phyloP scores from a whole-genome alignment of 2,329 filamentous ascomycete species.

The Shiraia sp. region DNA sequence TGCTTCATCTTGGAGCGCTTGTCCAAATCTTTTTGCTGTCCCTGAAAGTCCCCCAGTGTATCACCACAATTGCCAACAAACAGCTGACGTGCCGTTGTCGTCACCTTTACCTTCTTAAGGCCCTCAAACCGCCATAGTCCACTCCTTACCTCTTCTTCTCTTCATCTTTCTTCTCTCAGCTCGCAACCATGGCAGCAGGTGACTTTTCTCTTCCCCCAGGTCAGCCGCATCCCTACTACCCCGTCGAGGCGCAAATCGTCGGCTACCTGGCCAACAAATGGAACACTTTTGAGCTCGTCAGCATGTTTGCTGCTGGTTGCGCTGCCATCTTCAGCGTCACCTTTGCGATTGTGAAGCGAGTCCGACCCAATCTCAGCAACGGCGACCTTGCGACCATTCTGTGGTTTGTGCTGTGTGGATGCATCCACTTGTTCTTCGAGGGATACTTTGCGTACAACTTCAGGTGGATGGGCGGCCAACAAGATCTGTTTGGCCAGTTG shows the following conservation, averaged over 20 bases:
- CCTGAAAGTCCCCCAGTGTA: no score
- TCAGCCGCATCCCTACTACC: slow-evolving; percentile 69
- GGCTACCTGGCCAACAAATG: slow-evolving; percentile 70
- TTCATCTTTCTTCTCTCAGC: slow-evolving; percentile 1
- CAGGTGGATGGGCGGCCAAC: slow-evolving; percentile 64
- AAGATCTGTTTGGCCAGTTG: slow-evolving; percentile 78
- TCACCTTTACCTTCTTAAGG: background rate
- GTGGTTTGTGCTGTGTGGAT: slow-evolving; percentile 77
- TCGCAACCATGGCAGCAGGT: slow-evolving; percentile 12
- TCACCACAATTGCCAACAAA: no score
- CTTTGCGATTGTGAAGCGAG: slow-evolving; percentile 56
- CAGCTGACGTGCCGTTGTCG: background rate
- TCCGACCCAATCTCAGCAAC: slow-evolving; percentile 57
- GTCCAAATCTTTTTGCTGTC: no score
- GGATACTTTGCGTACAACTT: slow-evolving; percentile 80
- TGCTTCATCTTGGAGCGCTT: no score
- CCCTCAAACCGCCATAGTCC: background rate
- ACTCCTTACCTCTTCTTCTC: background rate
- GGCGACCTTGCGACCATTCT: slow-evolving; percentile 64
- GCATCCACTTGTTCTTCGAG: slow-evolving; percentile 81
- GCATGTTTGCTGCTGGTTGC: slow-evolving; percentile 62
- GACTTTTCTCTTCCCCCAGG: slow-evolving; percentile 18
- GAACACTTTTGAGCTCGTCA: slow-evolving; percentile 62
- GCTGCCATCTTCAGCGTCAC: slow-evolving; percentile 61
- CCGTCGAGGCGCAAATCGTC: slow-evolving; percentile 63